A percentile compares a stretch with the other conserved stretches of the same genome.
phyloP scores from a whole-genome alignment of 352 stramenopile genomes.

The Phytophthora sp. region DNA sequence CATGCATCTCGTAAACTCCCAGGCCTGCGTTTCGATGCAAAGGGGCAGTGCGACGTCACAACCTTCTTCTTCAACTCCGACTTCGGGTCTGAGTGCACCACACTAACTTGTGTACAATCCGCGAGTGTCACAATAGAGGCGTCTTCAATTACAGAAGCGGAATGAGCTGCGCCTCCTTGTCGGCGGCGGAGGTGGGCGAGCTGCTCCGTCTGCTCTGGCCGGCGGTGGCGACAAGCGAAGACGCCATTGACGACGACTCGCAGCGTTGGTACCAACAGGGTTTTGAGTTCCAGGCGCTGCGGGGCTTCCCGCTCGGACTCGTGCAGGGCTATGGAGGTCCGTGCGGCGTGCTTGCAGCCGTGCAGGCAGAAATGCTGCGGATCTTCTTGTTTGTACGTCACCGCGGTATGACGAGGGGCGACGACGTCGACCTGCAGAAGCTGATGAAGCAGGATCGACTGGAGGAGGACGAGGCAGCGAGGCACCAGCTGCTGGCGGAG shows the following conservation, averaged over 20 bases:
- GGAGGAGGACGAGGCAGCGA: slow-evolving; percentile 16
- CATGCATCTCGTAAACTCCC: slow-evolving; percentile 10
- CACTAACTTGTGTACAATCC: slow-evolving; percentile 11
- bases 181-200: slow-evolving; percentile 21
- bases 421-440: slow-evolving; percentile 13
- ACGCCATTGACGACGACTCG: slow-evolving; percentile 34
- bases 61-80: slow-evolving; percentile 35
- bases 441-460: slow-evolving; percentile 18
- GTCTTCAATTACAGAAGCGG: not conserved
- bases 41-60: slow-evolving; percentile 19
- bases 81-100: too few relatives aligned
- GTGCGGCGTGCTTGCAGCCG: slow-evolving; percentile 80
- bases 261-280: slow-evolving; percentile 65
- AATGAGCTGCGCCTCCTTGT: slow-evolving; percentile 28
- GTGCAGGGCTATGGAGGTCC: slow-evolving; percentile 79
- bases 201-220: slow-evolving; percentile 57
- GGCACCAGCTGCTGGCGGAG: slow-evolving; percentile 32
- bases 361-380: slow-evolving; percentile 77
- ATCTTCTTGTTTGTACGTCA: slow-evolving; percentile 55
- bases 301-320: slow-evolving; percentile 62
- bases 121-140: too few relatives aligned
- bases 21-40: too few relatives aligned
- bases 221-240: slow-evolving; percentile 13
- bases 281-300: slow-evolving; percentile 48
- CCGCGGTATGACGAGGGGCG: slow-evolving; percentile 3